These are phyloP conservation scores for Lizonia empirigonia DNA, from an alignment of 2,329 filamentous ascomycete species.

Conservation along the genomic window DNA sequence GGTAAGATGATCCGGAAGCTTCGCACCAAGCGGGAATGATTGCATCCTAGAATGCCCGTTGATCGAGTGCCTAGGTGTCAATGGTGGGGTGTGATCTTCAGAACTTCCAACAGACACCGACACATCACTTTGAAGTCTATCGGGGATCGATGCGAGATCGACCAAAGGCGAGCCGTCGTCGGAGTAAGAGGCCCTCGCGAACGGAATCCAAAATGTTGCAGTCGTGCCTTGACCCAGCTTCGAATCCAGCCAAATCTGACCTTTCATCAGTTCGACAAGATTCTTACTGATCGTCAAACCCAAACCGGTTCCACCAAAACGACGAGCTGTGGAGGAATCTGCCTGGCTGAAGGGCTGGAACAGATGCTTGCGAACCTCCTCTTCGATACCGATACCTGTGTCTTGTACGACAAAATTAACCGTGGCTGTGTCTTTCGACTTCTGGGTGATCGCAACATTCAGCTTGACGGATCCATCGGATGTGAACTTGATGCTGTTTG, in stretches of 20 bases:
- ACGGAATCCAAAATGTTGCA: constrained; percentile 78
- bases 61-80: constrained; percentile 34
- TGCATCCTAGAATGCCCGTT: constrained; percentile 25
- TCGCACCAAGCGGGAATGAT: constrained; percentile 36
- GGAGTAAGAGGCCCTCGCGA: constrained; percentile 69
- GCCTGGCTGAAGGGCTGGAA: constrained; percentile 85
- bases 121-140: constrained; percentile 64
- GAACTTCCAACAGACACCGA: constrained; percentile 70
- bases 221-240: constrained; percentile 70
- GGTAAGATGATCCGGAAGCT: constrained; percentile 41
- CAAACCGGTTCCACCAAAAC: constrained; percentile 79
- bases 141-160: constrained; percentile 68
- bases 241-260: constrained; percentile 73
- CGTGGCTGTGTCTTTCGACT: constrained; percentile 68
- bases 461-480: constrained; percentile 58
- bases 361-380: constrained; percentile 72
- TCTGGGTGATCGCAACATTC: constrained; percentile 66
- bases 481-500: constrained; percentile 54
- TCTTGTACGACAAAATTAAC: constrained; percentile 77
- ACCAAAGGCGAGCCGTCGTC: constrained; percentile 59
- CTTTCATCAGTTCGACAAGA: constrained; percentile 75
- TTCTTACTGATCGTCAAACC: constrained; percentile 84
- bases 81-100: constrained; percentile 60
- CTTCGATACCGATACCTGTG: constrained; percentile 80
- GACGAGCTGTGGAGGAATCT: constrained; percentile 76